Evolutionary conservation across 1,139 yeast species (phyloP).

Genomic region (Zygosaccharomyces sapae): DNA sequence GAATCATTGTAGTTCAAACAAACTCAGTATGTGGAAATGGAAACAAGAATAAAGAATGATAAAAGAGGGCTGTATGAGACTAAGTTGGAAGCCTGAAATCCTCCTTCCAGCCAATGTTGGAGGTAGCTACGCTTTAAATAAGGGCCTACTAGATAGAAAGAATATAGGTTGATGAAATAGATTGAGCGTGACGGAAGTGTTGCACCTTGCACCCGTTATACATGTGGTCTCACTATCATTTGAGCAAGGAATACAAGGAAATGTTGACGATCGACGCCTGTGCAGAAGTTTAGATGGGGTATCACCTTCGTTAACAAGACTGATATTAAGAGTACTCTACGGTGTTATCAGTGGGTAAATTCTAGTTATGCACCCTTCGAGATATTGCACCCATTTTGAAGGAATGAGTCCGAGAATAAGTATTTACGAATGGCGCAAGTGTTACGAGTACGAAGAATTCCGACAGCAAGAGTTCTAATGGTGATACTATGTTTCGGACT

Average conservation of each 20-base stretch:
- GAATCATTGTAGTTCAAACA: background rate
- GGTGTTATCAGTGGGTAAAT: background rate
- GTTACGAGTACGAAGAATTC: too few relatives aligned
- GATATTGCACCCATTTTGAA: background rate
- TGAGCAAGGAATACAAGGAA: too few relatives aligned
- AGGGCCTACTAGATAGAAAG: background rate
- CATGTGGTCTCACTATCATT: too few relatives aligned
- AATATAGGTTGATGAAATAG: background rate
- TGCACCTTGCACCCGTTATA: background rate
- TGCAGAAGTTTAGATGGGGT: too few relatives aligned
- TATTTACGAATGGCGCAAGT: too few relatives aligned
- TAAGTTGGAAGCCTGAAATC: too few relatives aligned
- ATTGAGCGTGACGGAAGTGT: background rate
- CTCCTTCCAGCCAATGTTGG: background rate
- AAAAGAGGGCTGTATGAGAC: background rate
- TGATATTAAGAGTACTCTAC: too few relatives aligned
- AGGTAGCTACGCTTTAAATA: background rate
- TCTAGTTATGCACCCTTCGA: background rate
- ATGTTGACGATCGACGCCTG: too few relatives aligned
- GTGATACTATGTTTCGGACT: too few relatives aligned
- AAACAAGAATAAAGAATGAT: background rate
- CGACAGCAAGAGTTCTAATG: too few relatives aligned
- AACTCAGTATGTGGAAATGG: background rate
- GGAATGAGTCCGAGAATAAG: background rate
- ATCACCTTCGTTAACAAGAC: too few relatives aligned